Base-by-base conservation (phyloP, 805 yeast species). In the Metschnikowia koreensis region DNA sequence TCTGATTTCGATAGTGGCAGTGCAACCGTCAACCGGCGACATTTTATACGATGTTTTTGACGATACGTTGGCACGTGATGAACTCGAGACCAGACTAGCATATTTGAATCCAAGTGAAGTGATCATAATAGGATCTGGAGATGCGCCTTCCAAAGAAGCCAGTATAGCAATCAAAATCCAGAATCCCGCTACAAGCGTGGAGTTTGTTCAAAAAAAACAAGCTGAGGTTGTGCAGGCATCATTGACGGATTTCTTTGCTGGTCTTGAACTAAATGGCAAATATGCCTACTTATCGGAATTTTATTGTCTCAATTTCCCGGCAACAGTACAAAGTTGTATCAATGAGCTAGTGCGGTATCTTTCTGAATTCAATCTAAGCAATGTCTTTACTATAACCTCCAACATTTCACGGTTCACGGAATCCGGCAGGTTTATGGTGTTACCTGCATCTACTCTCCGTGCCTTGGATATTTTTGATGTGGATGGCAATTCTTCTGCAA, bases 51-150 rank as follows among this genome's bases (percentile, higher is more conserved):
- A 94, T 65, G 68, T 69, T 8, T 90, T 94, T 62, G 63, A 64
- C 3, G 97, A 91, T 61, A 74, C 75, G 16, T 65, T 70, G 10
- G 55, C 81, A 10, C 74, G 85, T n/a, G 77, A 71, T 40, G 85
- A 85, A 56, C 67, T 93, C 17, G 91, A 87, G 55, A 88, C 96
- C 0, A 69, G 98, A 48, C 65, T 90, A 7, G 69, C 81, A 42
- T 90, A 89, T 65, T 68, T 92, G 53, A 81, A 81, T 40, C 97
- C 98, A 0, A 79, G 84, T 39, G 98, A 93, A 65, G 76, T 89
- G 11, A 54, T 91, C 1, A 59, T 79, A 11, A 60, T 81, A 7
- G 58, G 58, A 13, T 77, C 82, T 15, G 34, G 31, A n/a, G 47
- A 42, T 12, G 60, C 62, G 8, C 45, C 74, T 12, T 62, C 80